Percentiles rank a stretch among this genome's conserved stretches.
Evolutionary conservation across 2,329 filamentous ascomycete species (phyloP).

Genomic region (Penicillium sp.): DNA sequence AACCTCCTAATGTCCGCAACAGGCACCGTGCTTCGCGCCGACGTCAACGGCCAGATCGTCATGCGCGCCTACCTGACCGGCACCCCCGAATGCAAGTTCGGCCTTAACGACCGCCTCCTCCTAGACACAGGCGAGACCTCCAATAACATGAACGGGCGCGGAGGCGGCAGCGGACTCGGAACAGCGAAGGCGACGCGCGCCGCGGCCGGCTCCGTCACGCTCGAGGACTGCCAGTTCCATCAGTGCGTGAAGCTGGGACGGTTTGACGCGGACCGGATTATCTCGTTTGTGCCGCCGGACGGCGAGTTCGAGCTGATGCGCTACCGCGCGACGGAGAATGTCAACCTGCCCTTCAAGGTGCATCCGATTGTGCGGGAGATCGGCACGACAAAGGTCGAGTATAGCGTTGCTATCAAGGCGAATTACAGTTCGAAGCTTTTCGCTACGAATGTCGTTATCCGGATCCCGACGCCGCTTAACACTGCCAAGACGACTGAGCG

Average conservation of each 20-base stretch:
- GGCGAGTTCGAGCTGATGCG: conserved; percentile 99
- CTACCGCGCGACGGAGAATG: conserved; percentile 96
- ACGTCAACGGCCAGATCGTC: conserved; percentile 95
- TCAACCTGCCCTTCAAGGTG: conserved; percentile 97
- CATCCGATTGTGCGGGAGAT: conserved; percentile 98
- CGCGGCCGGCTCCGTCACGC: conserved; percentile 87
- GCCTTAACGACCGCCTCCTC: conserved; percentile 89
- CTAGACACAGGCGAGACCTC: conserved; percentile 74
- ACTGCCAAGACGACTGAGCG: conserved; percentile 91
- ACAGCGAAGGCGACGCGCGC: conserved; percentile 88
- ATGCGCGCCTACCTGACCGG: conserved; percentile 98
- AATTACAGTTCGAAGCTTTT: conserved; percentile 97
- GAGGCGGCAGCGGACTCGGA: conserved; percentile 60
- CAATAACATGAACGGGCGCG: conserved; percentile 29
- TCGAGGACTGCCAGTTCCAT: conserved; percentile 98
- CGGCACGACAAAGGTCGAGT: conserved; percentile 95
- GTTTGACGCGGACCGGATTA: conserved; percentile 94
- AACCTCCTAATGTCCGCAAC: conserved; percentile 99
- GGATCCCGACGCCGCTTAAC: conserved; percentile 93
- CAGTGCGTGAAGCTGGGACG: conserved; percentile 97
- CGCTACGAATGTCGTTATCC: conserved; percentile 91
- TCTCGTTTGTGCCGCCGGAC: conserved; percentile 94
- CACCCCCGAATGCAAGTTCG: conserved; percentile 98
- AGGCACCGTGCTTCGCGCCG: conserved; percentile 88
- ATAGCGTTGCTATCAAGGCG: conserved; percentile 94